Conservation (phyloP, 257 asterid genomes). For the Nicotiana noctiflora region DNA sequence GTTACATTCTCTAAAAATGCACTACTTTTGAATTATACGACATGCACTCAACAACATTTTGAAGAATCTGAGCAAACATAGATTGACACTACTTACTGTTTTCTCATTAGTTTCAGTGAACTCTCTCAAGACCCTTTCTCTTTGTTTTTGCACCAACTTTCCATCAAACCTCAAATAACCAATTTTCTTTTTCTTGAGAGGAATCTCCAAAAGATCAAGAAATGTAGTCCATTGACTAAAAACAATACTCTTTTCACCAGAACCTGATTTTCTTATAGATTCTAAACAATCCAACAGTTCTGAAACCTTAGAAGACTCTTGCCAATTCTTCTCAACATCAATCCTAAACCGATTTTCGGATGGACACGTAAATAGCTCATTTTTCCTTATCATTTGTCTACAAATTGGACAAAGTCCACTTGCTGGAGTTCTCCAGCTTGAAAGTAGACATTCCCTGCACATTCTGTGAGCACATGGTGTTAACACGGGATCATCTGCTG, state of each 20-base stretch:
- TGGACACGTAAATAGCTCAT: slow-evolving; percentile 67
- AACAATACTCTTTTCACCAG: slow-evolving; percentile 67
- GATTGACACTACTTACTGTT: slow-evolving; percentile 28
- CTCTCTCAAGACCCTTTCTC: slow-evolving; percentile 65
- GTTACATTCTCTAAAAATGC: not conserved
- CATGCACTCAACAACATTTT: not conserved
- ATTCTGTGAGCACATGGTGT: slow-evolving; percentile 85
- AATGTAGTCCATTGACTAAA: slow-evolving; percentile 88
- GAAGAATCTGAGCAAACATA: not conserved
- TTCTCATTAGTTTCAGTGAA: slow-evolving; percentile 57
- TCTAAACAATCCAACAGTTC: slow-evolving; percentile 58
- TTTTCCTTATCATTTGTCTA: slow-evolving; percentile 45
- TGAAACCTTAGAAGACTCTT: slow-evolving; percentile 64
- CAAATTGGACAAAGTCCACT: slow-evolving; percentile 70
- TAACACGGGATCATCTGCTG: slow-evolving; percentile 75
- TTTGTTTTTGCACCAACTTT: slow-evolving; percentile 53
- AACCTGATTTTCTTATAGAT: slow-evolving; percentile 22
- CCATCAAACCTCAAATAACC: slow-evolving; percentile 78
- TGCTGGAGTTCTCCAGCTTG: slow-evolving; percentile 61
- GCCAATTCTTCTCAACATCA: slow-evolving; percentile 67
- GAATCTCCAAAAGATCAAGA: slow-evolving; percentile 69
- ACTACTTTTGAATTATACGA: not conserved
- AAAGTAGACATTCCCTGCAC: slow-evolving; percentile 77
- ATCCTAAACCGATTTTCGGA: slow-evolving; percentile 44
- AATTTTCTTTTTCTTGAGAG: slow-evolving; percentile 36